These are phyloP conservation scores for Ustilago hordei DNA, from an alignment of 1,284 basidiomycete species.

Conservation along the genomic window DNA sequence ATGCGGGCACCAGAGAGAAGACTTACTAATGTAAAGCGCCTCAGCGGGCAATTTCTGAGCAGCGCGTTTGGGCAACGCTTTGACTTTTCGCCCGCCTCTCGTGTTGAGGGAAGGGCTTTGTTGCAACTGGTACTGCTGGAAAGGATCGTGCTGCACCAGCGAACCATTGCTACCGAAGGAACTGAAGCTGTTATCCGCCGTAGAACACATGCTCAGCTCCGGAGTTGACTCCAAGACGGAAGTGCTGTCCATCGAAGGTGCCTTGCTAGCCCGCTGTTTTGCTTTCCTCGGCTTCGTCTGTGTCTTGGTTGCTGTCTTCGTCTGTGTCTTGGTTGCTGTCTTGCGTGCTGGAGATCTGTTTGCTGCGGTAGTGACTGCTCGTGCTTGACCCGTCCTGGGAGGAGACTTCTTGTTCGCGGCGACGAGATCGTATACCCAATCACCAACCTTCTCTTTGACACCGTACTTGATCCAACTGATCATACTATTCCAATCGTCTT, in stretches of 20 bases:
- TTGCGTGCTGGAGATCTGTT: conserved; percentile 31
- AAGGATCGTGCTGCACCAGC: conserved; percentile 26
- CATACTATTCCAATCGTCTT: conserved; percentile 51
- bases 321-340: neutral
- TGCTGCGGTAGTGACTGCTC: conserved; percentile 28
- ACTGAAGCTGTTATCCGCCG: conserved; percentile 33
- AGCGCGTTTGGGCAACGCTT: conserved; percentile 27
- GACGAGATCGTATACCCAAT: conserved; percentile 54
- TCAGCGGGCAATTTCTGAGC: conserved; percentile 8
- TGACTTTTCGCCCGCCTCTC: conserved; percentile 22
- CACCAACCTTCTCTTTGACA: conserved; percentile 55
- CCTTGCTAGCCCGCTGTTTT: conserved; percentile 21
- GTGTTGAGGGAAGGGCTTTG: conserved; percentile 30
- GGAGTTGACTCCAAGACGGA: conserved; percentile 26
- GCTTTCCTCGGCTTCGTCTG: conserved; percentile 15
- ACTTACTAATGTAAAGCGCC: conserved; percentile 20
- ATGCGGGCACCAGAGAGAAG: neutral
- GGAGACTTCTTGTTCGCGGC: conserved; percentile 33
- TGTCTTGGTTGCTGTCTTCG: conserved; percentile 5
- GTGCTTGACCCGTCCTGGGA: conserved; percentile 8
- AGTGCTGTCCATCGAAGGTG: conserved; percentile 16
- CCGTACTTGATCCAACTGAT: conserved; percentile 55
- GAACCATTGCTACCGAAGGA: conserved; percentile 24
- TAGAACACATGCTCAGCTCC: conserved; percentile 44
- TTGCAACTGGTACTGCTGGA: conserved; percentile 9